Evolutionary conservation across 176 grass and related monocot species (phyloP).

Genomic region (Tillandsia leiboldiana): DNA sequence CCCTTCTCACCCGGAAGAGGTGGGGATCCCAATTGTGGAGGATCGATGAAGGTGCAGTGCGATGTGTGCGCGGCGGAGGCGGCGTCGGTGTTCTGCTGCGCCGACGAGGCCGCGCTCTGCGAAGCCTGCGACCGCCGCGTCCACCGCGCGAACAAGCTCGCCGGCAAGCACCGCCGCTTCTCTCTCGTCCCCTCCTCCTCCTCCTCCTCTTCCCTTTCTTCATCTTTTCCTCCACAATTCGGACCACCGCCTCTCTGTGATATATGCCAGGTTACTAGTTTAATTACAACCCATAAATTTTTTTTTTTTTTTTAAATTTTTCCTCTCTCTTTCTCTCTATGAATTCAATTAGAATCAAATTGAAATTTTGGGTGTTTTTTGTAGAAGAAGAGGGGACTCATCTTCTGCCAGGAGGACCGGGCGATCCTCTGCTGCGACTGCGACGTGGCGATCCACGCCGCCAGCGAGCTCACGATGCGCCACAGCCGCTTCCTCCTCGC

Average conservation of each 20-base stretch:
- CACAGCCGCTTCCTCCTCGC: conserved; percentile 80
- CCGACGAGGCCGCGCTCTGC: conserved; percentile 87
- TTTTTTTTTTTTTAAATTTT: too few relatives aligned
- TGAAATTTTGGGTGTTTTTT: background rate
- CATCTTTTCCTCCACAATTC: conserved; percentile 5
- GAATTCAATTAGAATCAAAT: background rate
- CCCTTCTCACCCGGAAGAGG: background rate
- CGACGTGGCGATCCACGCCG: conserved; percentile 58
- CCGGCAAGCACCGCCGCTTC: conserved; percentile 73
- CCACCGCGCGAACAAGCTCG: conserved; percentile 76
- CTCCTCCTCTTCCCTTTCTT: conserved; percentile 1
- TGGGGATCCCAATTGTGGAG: background rate
- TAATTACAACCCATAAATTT: background rate
- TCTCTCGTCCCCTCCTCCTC: conserved; percentile 27
- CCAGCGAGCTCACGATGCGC: conserved; percentile 59
- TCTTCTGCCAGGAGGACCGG: conserved; percentile 97
- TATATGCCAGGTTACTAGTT: conserved; percentile 57
- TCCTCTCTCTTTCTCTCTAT: too few relatives aligned
- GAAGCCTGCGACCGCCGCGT: conserved; percentile 57
- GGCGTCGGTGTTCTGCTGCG: conserved; percentile 77
- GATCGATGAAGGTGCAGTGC: conserved; percentile 82
- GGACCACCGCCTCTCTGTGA: conserved; percentile 48
- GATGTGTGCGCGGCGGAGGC: conserved; percentile 56
- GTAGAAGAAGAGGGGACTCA: conserved; percentile 69
- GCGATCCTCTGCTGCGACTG: conserved; percentile 86